Evolutionary conservation across 2,329 filamentous ascomycete genomes (phyloP).

Genomic region (Fusarium sublunatum): DNA sequence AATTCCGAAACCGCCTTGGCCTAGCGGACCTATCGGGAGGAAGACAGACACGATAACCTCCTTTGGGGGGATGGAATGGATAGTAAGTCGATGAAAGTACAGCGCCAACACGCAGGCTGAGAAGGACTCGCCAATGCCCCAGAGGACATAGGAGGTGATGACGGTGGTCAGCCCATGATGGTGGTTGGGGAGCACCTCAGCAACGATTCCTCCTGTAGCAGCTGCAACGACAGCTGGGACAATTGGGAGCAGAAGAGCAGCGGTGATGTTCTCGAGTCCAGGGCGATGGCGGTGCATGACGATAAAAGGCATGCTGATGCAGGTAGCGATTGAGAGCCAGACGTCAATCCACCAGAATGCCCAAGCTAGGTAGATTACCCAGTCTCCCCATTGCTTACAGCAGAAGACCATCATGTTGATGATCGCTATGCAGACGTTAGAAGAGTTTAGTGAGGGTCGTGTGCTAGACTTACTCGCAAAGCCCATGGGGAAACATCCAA

Average conservation of each 20-base stretch:
- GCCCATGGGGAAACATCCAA: constrained; percentile 76
- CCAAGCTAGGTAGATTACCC: constrained; percentile 67
- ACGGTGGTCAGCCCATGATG: constrained; percentile 70
- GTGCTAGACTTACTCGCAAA: constrained; percentile 61
- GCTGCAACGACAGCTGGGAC: constrained; percentile 74
- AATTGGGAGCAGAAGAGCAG: constrained; percentile 73
- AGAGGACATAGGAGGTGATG: constrained; percentile 74
- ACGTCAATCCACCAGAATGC: constrained; percentile 69
- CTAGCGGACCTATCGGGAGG: constrained; percentile 73
- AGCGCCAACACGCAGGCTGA: constrained; percentile 72
- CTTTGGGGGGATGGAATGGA: constrained; percentile 73
- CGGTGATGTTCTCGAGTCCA: constrained; percentile 69
- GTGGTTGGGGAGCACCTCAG: constrained; percentile 66
- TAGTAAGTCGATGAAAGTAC: constrained; percentile 75
- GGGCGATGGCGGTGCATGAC: constrained; percentile 61
- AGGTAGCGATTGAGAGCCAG: constrained; percentile 63
- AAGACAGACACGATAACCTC: constrained; percentile 77
- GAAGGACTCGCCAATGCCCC: constrained; percentile 70
- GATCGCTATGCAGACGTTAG: constrained; percentile 56
- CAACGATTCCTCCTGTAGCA: constrained; percentile 72
- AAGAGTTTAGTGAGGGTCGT: background rate
- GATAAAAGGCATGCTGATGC: constrained; percentile 66
- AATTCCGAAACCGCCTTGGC: constrained; percentile 71
- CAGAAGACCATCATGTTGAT: constrained; percentile 72
- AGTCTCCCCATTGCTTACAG: constrained; percentile 71